Evolutionary conservation across 2,329 filamentous ascomycete genomes (phyloP), one percentile per base, ranked within the genome.

Genomic region (Endocalyx cinctus): DNA sequence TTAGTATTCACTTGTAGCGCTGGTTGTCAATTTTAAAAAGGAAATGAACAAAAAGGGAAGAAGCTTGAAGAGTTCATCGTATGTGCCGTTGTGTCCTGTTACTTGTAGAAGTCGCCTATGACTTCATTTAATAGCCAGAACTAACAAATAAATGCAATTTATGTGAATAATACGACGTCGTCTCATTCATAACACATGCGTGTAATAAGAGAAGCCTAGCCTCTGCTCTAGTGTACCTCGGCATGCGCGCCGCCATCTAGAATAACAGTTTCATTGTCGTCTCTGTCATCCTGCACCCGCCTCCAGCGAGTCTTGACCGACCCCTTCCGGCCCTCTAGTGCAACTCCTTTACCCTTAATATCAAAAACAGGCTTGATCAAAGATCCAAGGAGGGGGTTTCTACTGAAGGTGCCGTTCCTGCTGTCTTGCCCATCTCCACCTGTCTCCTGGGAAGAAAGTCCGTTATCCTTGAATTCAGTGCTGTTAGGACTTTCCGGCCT

Each of bases 281-380:
- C 62, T 13, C 72, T 49, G 42, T 80, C 72, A 47, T 80, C 74
- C 46, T 82, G 77, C 1, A 80, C 77, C 33, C 74, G 65, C 33
- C 74, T 62, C 77, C 77, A 82, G 28, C 64, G 61, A 20, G 60
- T 64, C 13, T 55, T 60, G 29, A 56, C 58, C 29, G 67, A 59
- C n/a, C n/a, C n/a, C 20, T 63, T 60, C 13, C 71, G 61, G 5
- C 65, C 66, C 33, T 64, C 59, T 7, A 66, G 39, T 28, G 60
- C 60, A 0, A 42, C 41, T 6, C 65, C 73, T 47, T 79, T 76
- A 4, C 67, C 72, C 45, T 73, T 73, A 12, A 60, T 58, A 35
- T 75, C 62, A 55, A 64, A 77, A 5, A 79, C 72, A 0, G 84
- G 84, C 45, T 75, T 70, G 43, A 87, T 82, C 42, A 87, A 51